Evolutionary conservation across 176 grass and related monocot species (phyloP), one percentile per base, ranked within the genome.

Genomic region (Cocos nucifera): DNA sequence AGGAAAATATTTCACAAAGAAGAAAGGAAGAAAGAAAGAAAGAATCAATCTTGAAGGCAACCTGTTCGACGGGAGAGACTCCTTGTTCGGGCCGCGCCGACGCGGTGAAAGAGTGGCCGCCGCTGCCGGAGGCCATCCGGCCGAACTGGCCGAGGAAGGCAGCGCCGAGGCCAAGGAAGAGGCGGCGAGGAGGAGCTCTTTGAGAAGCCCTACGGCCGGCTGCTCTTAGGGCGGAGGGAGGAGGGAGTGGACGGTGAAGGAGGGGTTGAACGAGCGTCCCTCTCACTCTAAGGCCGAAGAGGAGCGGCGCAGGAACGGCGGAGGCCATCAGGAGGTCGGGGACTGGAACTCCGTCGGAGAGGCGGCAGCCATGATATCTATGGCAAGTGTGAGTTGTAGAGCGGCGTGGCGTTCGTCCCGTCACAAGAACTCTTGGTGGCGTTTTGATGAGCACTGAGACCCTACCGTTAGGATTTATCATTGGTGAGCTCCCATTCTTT

Each of bases 41-140:
- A 10, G 32, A 39, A 28, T 30, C 1, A 39, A 28, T 30, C 1
- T 62, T 19, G 44, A 54, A 62, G 30, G 22, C 9, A 69, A 96
- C 91, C 91, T 90, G 69, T 78, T 90, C 91, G 65, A 88, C 80
- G 19, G 86, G 80, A 78, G 86, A 96, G 25, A 87, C 75, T 6
- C 86, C 86, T 58, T 79, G 78, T 24, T 66, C 64, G 50, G 83
- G 78, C 62, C 83, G 78, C 55, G 86, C 91, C 12, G 83, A 75
- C 3, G 91, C 91, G 16, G 85, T 80, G 44, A 87, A 84, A 25
- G 83, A 87, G 14, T 63, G 69, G 14, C 50, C 30, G 15, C 78
- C 74, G 57, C 61, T 53, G 9, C 49, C 84, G 9, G 86, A 90
- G 51, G 86, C 80, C 86, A 96, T 96, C 32, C 58, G 63, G 0